A percentile compares a stretch with the other conserved stretches of the same genome.
These are phyloP conservation scores for Excoecaria agallocha DNA, from an alignment of 345 rosid species.

Conservation along the genomic window DNA sequence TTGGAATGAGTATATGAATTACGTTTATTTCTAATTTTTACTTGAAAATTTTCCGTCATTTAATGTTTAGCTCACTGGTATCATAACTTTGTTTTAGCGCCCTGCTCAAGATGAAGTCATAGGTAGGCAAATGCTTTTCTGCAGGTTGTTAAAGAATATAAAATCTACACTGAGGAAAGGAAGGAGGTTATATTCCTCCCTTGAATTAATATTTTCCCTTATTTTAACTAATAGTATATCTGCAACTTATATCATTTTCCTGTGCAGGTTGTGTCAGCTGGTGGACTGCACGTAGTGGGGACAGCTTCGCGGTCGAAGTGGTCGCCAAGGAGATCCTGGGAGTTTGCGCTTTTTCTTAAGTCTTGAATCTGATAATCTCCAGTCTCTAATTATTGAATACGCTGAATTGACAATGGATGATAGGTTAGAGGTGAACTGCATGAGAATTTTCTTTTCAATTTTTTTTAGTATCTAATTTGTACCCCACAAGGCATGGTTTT, in stretches of 20 bases:
- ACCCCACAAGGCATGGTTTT: background rate
- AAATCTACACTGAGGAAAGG: constrained; percentile 84
- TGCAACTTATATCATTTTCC: constrained; percentile 18
- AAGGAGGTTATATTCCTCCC: constrained; percentile 48
- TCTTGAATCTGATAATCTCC: constrained; percentile 80
- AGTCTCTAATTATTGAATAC: constrained; percentile 82
- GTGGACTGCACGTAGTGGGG: constrained; percentile 95
- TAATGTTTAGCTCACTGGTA: background rate
- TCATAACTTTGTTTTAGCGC: constrained; percentile 44
- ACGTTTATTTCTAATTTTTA: background rate
- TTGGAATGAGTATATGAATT: background rate
- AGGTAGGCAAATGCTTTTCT: constrained; percentile 65
- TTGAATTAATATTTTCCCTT: constrained; percentile 10
- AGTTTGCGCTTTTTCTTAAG: constrained; percentile 96
- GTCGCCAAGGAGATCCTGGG: constrained; percentile 99
- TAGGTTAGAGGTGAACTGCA: constrained; percentile 69
- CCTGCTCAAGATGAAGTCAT: constrained; percentile 91
- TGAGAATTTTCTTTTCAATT: constrained; percentile 1
- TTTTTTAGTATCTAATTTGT: background rate
- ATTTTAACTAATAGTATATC: constrained; percentile 15
- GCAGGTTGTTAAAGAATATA: constrained; percentile 70
- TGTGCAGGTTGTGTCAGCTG: constrained; percentile 81
- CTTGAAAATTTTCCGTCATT: background rate
- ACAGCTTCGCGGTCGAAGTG: constrained; percentile 96
- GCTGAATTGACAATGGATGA: constrained; percentile 98